Conservation (phyloP, 805 yeast species). For the Kurtzmaniella cleridarum region DNA sequence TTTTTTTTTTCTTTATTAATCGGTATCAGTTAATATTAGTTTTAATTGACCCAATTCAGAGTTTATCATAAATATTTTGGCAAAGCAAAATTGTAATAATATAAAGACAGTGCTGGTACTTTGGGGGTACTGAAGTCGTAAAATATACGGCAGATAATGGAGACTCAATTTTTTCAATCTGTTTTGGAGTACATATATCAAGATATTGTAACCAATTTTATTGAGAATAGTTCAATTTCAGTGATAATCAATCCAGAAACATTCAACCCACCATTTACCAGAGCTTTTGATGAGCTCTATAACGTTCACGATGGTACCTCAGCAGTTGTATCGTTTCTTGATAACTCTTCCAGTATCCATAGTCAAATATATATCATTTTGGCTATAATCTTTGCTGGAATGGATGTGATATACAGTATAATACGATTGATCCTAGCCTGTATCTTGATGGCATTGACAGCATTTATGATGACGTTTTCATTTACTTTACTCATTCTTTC, state of each 20-base stretch:
- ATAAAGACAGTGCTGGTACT: no score
- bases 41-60: no score
- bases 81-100: no score
- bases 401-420: slow-evolving; percentile 15
- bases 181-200: not conserved
- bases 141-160: not conserved
- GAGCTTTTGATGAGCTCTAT: slow-evolving; percentile 10
- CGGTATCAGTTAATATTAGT: no score
- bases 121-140: no score
- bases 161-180: not conserved
- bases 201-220: no score
- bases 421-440: slow-evolving; percentile 12
- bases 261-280: slow-evolving; percentile 22
- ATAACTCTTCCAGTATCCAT: not conserved
- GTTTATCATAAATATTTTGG: no score
- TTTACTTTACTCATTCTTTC: slow-evolving; percentile 10
- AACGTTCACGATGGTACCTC: slow-evolving; percentile 5
- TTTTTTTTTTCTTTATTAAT: no score
- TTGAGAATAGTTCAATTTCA: slow-evolving; percentile 10
- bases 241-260: slow-evolving; percentile 16
- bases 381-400: slow-evolving; percentile 6
- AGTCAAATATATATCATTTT: slow-evolving; percentile 1
- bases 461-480: slow-evolving; percentile 9
- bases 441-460: slow-evolving; percentile 7
- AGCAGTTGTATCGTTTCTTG: not conserved